Evolutionary conservation across 208 protist genomes (phyloP), one percentile per base, ranked within the genome.

Genomic region (Crithidia thermophila): DNA sequence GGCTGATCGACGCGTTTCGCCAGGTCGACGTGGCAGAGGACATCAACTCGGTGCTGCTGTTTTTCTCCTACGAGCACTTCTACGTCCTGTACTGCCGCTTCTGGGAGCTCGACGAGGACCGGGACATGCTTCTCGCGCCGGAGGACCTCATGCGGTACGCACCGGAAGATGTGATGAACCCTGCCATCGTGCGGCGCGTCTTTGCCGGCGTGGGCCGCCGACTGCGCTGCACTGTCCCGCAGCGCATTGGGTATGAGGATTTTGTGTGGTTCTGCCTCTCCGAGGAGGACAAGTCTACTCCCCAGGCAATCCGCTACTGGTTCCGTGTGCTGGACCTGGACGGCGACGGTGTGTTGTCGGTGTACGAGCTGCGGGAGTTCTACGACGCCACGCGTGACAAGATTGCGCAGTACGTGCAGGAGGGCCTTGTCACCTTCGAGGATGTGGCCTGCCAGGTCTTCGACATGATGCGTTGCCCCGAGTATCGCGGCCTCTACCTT

Each of bases 1-100:
- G 75, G 18, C 78, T 98, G 43, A 66, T 91, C 20, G 93, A 96
- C 45, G 78, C 78, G 18, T 79, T 98, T 52, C 82, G 79, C 28
- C 74, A 89, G 61, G 85, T 97, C 3, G 92, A 97, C 69, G 82
- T 81, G 25, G 76, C 87, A 8, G 79, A 92, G 33, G 93, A 98
- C 66, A 97, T 97, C 73, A 98, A 98, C 66, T 72, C 82, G 0
- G 87, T 95, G 25, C 77, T 94, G n/a, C 77, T 88, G 58, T 99
- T 94, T 75, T 99, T 99, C 81, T 98, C 90, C 20, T 99, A 99
- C 80, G 97, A 99, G 82, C 98, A 99, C 77, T 99, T 99, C 75
- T 99, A 99, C 84, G 98, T 99, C 4, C 79, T 99, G 33, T 99
- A 99, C 85, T 99, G 97, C 88, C 96, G 94, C 47, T 99, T 99